Evolutionary conservation across 1,139 yeast species (phyloP), one percentile per base, ranked within the genome.

Genomic region (Geotrichum macrosporum): DNA sequence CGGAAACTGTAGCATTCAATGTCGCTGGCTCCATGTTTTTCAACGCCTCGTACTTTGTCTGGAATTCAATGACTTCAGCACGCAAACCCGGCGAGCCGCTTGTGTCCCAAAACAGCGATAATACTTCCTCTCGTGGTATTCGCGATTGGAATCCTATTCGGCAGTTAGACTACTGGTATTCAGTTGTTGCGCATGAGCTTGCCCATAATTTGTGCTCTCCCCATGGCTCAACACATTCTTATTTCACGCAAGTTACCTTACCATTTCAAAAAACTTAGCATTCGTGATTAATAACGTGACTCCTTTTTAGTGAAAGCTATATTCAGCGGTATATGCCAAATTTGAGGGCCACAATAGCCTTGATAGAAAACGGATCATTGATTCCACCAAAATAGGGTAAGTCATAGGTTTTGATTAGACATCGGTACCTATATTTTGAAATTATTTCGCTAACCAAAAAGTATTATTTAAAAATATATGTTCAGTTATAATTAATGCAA

Each of bases 121-220:
- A n/a, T n/a, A n/a, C n/a, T n/a, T 8, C 32, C 3, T 6, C 15
- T 18, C 15, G 13, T 15, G 55, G 55, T 2, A 50, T 53, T 2
- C 42, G 50, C 4, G 35, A 19, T 1, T 50, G 58, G 56, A 42
- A 52, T 42, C 51, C 53, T 29, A 48, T 46, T 6, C 53, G 55
- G n/a, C 52, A 64, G 10, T 44, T 63, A 40, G 64, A 65, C 46
- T 69, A 57, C 52, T 69, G 73, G 71, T 69, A 57, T 45, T 65
- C 71, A 1, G 61, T 68, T 5, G 55, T 66, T 48, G 72, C 73
- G 1, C 73, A 69, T 45, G 73, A 69, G 50, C 52, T 69, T 44
- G 73, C 73, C 2, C 73, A 69, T 53, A 70, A 69, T 48, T 44
- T 69, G 34, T 66, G 57, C 4, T 18, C 54, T 1, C 55, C 60